Percentiles rank a stretch among this genome's conserved stretches.
phyloP scores from a whole-genome alignment of 805 yeast species.

The Cyberlindnera bimundalis region DNA sequence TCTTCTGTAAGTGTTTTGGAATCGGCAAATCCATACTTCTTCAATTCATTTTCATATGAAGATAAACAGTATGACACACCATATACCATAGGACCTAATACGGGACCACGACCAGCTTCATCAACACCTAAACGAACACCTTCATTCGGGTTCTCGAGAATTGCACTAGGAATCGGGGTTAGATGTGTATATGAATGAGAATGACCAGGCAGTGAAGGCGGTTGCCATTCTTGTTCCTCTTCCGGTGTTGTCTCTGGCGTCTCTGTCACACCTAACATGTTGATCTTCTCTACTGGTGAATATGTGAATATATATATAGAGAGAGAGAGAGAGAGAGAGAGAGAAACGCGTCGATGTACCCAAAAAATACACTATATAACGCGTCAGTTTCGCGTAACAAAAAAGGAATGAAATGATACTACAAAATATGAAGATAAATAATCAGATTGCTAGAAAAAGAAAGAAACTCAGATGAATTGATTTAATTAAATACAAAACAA shows the following conservation, averaged over 20 bases:
- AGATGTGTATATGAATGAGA: conserved; percentile 49
- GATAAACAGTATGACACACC: conserved; percentile 77
- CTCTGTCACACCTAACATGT: background rate
- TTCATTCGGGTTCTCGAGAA: conserved; percentile 32
- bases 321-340: no score
- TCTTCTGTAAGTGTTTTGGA: conserved; percentile 82
- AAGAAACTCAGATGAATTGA: no score
- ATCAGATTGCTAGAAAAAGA: no score
- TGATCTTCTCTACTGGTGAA: background rate
- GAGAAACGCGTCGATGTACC: no score
- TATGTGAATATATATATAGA: no score
- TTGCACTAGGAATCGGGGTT: conserved; percentile 45
- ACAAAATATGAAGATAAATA: no score
- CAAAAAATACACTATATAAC: no score
- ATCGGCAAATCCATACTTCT: conserved; percentile 83
- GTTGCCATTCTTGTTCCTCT: conserved; percentile 22
- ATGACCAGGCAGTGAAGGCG: conserved; percentile 38
- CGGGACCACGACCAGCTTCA: conserved; percentile 99
- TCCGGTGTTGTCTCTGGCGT: conserved; percentile 1
- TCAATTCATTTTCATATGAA: conserved; percentile 41
- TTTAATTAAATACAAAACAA: no score
- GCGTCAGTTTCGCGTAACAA: background rate
- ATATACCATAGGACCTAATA: conserved; percentile 96
- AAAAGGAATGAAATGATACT: no score
- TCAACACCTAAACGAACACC: conserved; percentile 79